Conservation (phyloP, 306 rosid genomes). For the Citrullus amarus region DNA sequence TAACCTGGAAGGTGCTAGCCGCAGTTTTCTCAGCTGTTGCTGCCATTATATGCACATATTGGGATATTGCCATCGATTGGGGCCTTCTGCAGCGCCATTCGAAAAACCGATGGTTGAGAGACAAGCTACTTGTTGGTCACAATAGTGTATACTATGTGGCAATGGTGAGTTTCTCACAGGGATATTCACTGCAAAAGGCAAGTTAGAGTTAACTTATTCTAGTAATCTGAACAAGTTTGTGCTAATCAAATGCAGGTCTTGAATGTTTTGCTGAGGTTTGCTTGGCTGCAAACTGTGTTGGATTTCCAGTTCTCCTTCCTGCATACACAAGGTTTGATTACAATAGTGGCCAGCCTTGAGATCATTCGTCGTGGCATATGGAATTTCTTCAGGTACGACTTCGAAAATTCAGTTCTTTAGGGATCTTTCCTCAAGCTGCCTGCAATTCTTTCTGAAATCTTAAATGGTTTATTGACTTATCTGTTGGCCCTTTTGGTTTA, state of each 20-base stretch:
- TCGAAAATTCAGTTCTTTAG: not conserved
- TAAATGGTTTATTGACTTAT: not conserved
- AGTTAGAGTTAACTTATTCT: not conserved
- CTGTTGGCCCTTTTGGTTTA: constrained; percentile 1
- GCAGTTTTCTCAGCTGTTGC: constrained; percentile 36
- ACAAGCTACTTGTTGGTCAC: constrained; percentile 43
- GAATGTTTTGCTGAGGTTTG: constrained; percentile 59
- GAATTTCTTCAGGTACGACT: constrained; percentile 53
- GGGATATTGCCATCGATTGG: constrained; percentile 69
- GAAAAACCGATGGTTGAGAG: constrained; percentile 56
- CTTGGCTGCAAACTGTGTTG: constrained; percentile 56
- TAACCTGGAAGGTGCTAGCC: constrained; percentile 29
- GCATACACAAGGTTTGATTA: constrained; percentile 31
- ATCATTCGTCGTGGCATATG: constrained; percentile 69
- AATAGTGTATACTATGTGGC: constrained; percentile 43
- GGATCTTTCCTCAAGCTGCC: not conserved
- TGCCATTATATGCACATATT: constrained; percentile 38
- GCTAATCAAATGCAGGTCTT: constrained; percentile 27
- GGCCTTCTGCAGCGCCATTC: constrained; percentile 50
- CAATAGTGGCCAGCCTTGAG: constrained; percentile 42
- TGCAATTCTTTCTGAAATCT: not conserved
- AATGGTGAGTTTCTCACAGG: constrained; percentile 27
- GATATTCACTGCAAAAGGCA: not conserved
- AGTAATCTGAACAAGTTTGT: not conserved
- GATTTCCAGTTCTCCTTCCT: constrained; percentile 22